Evolutionary conservation across 2,329 filamentous ascomycete genomes (phyloP).

Genomic region (Pseudogymnoascus sp.): DNA sequence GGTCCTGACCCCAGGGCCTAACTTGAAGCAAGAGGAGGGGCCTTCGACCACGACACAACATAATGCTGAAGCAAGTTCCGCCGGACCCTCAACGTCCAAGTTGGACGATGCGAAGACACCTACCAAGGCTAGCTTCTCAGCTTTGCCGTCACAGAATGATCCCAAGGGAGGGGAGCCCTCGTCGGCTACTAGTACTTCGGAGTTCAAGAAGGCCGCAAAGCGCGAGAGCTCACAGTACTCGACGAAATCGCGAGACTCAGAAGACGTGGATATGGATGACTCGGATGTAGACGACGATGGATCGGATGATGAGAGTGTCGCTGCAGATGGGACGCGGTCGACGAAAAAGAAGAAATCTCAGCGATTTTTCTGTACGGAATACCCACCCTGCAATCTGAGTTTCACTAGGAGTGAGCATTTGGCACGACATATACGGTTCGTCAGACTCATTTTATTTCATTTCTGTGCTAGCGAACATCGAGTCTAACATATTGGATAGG

Average conservation of each 20-base stretch:
- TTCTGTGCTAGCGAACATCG: constrained; percentile 19
- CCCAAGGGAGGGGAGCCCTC: constrained; percentile 45
- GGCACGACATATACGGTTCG: constrained; percentile 82
- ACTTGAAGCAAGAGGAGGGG: constrained; percentile 37
- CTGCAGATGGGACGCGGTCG: constrained; percentile 57
- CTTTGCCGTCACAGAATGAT: constrained; percentile 42
- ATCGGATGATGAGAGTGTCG: constrained; percentile 58
- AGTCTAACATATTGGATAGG: constrained; percentile 37
- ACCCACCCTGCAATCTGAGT: constrained; percentile 85
- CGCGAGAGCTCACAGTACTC: constrained; percentile 54
- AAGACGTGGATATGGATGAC: constrained; percentile 70
- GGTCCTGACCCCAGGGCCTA: constrained; percentile 37
- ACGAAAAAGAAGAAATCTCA: constrained; percentile 95
- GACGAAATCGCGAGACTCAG: constrained; percentile 50
- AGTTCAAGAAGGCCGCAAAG: constrained; percentile 36
- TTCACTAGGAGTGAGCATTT: constrained; percentile 96
- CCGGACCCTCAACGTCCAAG: neutral
- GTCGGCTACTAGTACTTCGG: constrained; percentile 36
- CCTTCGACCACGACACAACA: constrained; percentile 46
- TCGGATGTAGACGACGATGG: constrained; percentile 56
- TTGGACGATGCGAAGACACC: constrained; percentile 49
- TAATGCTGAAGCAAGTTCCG: constrained; percentile 35
- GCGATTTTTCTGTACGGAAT: constrained; percentile 86
- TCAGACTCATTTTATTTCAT: constrained; percentile 17
- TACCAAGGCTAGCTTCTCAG: constrained; percentile 48